Conservation (phyloP, 169 alveolate species). For the Plasmodium sp. region DNA sequence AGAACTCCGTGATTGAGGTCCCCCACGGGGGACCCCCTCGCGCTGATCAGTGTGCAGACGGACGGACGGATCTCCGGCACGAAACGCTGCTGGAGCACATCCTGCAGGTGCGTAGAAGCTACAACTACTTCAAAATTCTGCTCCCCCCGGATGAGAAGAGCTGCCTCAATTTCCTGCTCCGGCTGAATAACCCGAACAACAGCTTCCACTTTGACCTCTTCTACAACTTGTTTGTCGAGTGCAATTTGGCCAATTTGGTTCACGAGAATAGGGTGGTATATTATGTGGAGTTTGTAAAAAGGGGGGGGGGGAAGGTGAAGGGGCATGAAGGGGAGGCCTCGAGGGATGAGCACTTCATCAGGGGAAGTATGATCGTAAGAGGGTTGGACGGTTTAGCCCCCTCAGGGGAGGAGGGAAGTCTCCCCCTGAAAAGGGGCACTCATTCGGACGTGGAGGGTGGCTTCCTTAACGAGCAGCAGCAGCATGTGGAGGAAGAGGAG, state of each 20-base stretch:
- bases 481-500: neutral
- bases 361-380: neutral
- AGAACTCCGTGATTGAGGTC: neutral
- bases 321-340: neutral
- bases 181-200: neutral
- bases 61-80: neutral
- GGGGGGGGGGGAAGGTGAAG: neutral
- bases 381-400: neutral
- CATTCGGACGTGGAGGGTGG: neutral
- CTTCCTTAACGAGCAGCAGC: neutral
- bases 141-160: slow-evolving; percentile 29
- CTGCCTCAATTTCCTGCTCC: slow-evolving; percentile 38
- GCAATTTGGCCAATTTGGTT: slow-evolving; percentile 1
- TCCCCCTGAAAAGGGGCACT: neutral
- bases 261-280: slow-evolving; percentile 60
- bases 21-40: neutral
- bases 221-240: slow-evolving; percentile 30
- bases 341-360: neutral
- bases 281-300: slow-evolving; percentile 28
- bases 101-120: neutral
- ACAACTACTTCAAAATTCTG: slow-evolving; percentile 20
- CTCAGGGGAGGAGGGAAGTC: neutral
- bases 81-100: slow-evolving; percentile 21
- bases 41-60: neutral
- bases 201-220: slow-evolving; percentile 30